Evolutionary conservation across 2,329 filamentous ascomycete species (phyloP).

Genomic region (Colletotrichum cuscutae): DNA sequence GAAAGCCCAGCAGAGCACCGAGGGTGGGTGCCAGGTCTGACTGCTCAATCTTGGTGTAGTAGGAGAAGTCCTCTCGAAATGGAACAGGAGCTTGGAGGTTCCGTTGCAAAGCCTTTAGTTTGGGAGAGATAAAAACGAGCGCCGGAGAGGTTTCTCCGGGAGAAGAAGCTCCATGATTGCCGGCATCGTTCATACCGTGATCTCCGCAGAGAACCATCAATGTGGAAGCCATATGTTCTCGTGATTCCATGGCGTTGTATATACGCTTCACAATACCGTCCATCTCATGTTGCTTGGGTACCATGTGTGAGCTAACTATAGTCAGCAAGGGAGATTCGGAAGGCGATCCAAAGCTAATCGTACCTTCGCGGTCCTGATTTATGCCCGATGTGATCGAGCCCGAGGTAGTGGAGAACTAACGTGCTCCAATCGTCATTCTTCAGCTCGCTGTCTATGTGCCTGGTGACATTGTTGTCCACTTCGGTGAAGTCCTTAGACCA

Average conservation of each 20-base stretch:
- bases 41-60: slow-evolving; percentile 88
- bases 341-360: slow-evolving; percentile 8
- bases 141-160: slow-evolving; percentile 95
- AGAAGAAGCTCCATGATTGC: slow-evolving; percentile 95
- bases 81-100: slow-evolving; percentile 62
- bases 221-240: slow-evolving; percentile 78
- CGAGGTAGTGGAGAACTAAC: slow-evolving; percentile 95
- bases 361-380: slow-evolving; percentile 90
- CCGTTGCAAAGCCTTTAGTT: slow-evolving; percentile 69
- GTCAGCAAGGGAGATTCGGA: background rate
- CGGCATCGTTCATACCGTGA: slow-evolving; percentile 99
- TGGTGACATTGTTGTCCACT: slow-evolving; percentile 96
- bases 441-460: slow-evolving; percentile 84
- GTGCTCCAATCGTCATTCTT: slow-evolving; percentile 85
- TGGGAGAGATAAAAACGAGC: slow-evolving; percentile 89
- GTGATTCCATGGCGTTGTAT: slow-evolving; percentile 77
- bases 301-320: slow-evolving; percentile 79
- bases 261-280: slow-evolving; percentile 82
- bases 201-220: slow-evolving; percentile 90
- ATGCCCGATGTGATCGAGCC: slow-evolving; percentile 96
- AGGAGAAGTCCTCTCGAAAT: slow-evolving; percentile 78
- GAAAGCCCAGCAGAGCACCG: slow-evolving; percentile 86
- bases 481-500: slow-evolving; percentile 86
- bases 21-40: slow-evolving; percentile 93
- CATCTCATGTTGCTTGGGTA: slow-evolving; percentile 95